These are phyloP conservation scores for Pestalotiopsis sp. DNA, from an alignment of 2,329 filamentous ascomycete genomes.

Conservation along the genomic window DNA sequence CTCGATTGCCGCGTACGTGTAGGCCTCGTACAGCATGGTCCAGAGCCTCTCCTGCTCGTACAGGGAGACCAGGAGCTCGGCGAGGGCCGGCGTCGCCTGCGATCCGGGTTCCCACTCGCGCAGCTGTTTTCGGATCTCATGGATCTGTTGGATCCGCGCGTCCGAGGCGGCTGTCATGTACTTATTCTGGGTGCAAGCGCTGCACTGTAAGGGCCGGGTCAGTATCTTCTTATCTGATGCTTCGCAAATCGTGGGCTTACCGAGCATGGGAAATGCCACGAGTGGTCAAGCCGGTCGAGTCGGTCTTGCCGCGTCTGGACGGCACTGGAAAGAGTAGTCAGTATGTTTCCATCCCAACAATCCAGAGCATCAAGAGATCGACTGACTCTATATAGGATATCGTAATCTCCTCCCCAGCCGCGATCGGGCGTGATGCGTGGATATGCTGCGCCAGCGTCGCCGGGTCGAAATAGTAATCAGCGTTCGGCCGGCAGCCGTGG, in stretches of 20 bases:
- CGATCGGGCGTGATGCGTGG: constrained; percentile 41
- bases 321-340: constrained; percentile 25
- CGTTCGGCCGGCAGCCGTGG: constrained; percentile 48
- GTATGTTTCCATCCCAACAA: not conserved
- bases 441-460: constrained; percentile 40
- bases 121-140: constrained; percentile 30
- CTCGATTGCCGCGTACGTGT: constrained; percentile 40
- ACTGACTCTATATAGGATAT: constrained; percentile 43
- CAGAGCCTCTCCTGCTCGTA: constrained; percentile 43
- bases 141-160: constrained; percentile 38
- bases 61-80: constrained; percentile 40
- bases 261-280: constrained; percentile 44
- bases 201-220: constrained; percentile 26
- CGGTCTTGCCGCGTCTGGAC: constrained; percentile 32
- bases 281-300: constrained; percentile 28
- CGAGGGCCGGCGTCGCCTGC: constrained; percentile 38
- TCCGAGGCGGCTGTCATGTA: constrained; percentile 36
- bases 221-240: not conserved
- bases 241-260: not conserved
- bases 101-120: constrained; percentile 31
- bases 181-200: constrained; percentile 35
- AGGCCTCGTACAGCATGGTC: constrained; percentile 36
- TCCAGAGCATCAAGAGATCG: not conserved
- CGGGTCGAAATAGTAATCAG: constrained; percentile 44
- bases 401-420: constrained; percentile 44